Evolutionary conservation across 257 asterid genomes (phyloP).

Genomic region (Solanum pinnatisectum): DNA sequence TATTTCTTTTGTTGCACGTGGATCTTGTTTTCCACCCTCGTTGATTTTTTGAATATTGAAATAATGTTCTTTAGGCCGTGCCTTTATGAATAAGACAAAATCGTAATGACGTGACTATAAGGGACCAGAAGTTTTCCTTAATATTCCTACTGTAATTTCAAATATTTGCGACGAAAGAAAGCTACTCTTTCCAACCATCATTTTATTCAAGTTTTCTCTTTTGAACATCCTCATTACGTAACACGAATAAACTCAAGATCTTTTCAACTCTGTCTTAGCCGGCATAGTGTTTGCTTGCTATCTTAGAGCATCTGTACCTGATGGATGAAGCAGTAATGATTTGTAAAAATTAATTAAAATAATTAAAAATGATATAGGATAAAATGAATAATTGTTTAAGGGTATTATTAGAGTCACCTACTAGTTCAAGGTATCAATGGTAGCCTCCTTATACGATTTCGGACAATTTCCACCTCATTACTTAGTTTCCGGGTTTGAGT

Average conservation of each 20-base stretch:
- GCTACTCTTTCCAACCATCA: not conserved
- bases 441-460: not conserved
- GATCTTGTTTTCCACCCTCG: not conserved
- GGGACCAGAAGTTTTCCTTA: not conserved
- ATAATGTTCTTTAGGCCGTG: not conserved
- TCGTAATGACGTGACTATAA: not conserved
- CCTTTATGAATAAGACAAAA: not conserved
- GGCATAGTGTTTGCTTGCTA: not conserved
- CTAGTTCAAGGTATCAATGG: not conserved
- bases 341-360: not conserved
- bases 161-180: not conserved
- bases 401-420: not conserved
- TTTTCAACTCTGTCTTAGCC: not conserved
- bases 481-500: not conserved
- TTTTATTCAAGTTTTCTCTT: not conserved
- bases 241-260: not conserved
- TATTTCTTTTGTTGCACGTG: not conserved
- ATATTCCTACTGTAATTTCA: not conserved
- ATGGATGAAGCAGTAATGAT: not conserved
- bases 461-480: not conserved
- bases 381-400: not conserved
- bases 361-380: not conserved
- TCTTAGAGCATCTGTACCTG: not conserved
- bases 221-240: not conserved
- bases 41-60: slow-evolving; percentile 1